Conservation (phyloP, 306 rosid species). For the Inga laurina region DNA sequence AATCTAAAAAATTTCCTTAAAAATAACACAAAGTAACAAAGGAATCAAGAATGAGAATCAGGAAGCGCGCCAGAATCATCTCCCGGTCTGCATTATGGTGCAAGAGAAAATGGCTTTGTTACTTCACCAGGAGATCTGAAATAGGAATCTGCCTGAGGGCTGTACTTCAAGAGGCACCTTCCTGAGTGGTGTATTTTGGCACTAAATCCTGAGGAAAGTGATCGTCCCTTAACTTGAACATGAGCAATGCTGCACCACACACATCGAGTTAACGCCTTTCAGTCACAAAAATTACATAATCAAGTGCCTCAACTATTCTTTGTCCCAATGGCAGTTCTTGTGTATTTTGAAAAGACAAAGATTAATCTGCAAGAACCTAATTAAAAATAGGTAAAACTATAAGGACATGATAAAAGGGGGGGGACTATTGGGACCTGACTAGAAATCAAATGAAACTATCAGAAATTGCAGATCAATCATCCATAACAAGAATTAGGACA, state of each 20-base stretch:
- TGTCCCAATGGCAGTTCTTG: background rate
- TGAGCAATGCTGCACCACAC: constrained; percentile 53
- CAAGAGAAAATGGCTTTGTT: background rate
- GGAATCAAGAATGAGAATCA: constrained; percentile 3
- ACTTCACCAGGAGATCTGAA: background rate
- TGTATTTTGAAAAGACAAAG: background rate
- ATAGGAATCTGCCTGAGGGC: background rate
- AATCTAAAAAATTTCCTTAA: background rate
- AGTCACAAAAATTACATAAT: background rate
- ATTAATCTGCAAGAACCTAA: too few relatives aligned
- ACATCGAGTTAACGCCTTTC: background rate
- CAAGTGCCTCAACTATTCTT: background rate
- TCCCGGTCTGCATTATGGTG: constrained; percentile 32
- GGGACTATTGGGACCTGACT: too few relatives aligned
- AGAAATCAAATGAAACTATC: too few relatives aligned
- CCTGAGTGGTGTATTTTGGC: constrained; percentile 36
- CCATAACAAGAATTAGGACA: too few relatives aligned
- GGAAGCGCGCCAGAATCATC: constrained; percentile 20
- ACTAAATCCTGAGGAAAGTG: constrained; percentile 37
- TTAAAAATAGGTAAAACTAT: too few relatives aligned
- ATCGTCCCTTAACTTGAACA: constrained; percentile 52
- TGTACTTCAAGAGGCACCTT: constrained; percentile 46
- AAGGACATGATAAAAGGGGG: too few relatives aligned
- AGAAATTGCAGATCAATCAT: too few relatives aligned
- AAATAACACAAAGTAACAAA: background rate